Conservation (phyloP, 1,284 basidiomycete genomes). For the Amylostereum chailletii region DNA sequence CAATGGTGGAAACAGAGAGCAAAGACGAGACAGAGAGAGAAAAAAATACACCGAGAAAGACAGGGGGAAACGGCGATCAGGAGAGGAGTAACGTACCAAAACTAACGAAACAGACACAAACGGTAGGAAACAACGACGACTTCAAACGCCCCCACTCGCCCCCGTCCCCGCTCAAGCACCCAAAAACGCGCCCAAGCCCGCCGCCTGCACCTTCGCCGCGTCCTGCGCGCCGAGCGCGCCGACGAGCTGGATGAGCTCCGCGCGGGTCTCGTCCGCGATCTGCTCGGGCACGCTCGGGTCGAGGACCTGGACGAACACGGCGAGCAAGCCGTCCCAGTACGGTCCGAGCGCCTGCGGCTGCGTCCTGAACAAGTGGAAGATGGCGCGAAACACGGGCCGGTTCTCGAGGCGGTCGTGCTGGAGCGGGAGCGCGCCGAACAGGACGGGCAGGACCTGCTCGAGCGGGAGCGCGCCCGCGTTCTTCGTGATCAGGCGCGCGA, state of each 20-base stretch:
- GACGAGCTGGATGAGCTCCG: constrained; percentile 71
- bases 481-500: constrained; percentile 82
- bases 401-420: constrained; percentile 89
- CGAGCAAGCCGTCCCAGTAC: constrained; percentile 77
- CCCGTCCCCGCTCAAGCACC: too few species aligned
- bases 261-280: constrained; percentile 69
- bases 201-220: constrained; percentile 68
- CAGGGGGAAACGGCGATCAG: too few species aligned
- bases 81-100: too few species aligned
- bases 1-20: too few species aligned
- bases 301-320: constrained; percentile 80
- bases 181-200: constrained; percentile 56
- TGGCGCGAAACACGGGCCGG: constrained; percentile 79
- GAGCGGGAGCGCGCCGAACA: constrained; percentile 80
- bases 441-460: constrained; percentile 82
- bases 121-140: too few species aligned
- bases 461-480: constrained; percentile 81
- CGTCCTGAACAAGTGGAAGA: constrained; percentile 83
- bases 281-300: constrained; percentile 68
- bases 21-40: too few species aligned
- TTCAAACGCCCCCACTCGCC: too few species aligned
- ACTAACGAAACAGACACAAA: too few species aligned
- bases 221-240: constrained; percentile 66
- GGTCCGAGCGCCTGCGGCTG: constrained; percentile 66
- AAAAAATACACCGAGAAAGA: too few species aligned